A percentile compares a stretch with the other conserved stretches of the same genome.
These are phyloP conservation scores for Biancaea sappan DNA, from an alignment of 306 rosid species.

Conservation along the genomic window DNA sequence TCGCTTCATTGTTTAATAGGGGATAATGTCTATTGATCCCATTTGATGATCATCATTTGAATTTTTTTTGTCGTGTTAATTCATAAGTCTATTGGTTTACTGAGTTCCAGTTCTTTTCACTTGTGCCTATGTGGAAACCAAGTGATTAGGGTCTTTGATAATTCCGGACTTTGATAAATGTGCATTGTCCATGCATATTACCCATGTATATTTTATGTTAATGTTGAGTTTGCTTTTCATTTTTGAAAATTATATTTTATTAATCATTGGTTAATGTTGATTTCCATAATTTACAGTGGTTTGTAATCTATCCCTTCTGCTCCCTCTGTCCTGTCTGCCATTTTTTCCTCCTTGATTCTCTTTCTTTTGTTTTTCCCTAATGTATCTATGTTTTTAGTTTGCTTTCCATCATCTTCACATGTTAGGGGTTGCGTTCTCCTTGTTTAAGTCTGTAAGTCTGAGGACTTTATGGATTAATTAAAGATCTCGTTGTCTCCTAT, in stretches of 20 bases:
- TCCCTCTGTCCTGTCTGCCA: background rate
- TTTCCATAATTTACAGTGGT: background rate
- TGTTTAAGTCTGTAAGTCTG: background rate
- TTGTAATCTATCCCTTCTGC: slow-evolving; percentile 4
- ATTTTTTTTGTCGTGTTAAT: too few species aligned
- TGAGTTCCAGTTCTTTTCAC: background rate
- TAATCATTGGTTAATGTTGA: background rate
- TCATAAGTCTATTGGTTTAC: background rate
- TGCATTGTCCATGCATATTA: background rate
- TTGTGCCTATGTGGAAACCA: background rate
- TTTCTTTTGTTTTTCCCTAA: background rate
- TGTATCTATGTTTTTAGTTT: background rate
- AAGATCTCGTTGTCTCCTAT: background rate
- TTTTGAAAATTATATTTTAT: background rate
- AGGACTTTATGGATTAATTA: background rate
- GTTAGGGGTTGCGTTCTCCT: background rate
- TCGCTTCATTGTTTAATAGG: background rate
- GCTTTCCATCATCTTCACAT: slow-evolving; percentile 1
- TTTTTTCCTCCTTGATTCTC: background rate
- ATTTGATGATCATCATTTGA: background rate
- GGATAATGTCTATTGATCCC: background rate
- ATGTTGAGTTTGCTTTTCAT: background rate
- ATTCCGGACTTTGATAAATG: background rate
- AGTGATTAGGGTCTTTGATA: background rate
- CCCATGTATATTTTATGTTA: background rate